phyloP scores from a whole-genome alignment of 345 rosid genomes.

The Lepidium africanum region DNA sequence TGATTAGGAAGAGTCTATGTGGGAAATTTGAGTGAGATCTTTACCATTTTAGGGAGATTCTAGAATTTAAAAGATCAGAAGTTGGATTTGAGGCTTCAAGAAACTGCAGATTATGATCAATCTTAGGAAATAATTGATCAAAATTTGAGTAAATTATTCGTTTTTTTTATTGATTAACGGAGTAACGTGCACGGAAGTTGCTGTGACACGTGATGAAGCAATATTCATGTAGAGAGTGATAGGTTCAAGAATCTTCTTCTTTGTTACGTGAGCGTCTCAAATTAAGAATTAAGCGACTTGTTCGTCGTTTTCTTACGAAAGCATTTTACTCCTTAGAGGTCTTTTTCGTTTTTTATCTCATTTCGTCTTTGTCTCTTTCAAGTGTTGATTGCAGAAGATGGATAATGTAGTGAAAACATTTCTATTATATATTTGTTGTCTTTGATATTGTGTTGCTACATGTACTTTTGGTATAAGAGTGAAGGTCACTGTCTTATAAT shows the following conservation, averaged over 20 bases:
- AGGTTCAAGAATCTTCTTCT: slow-evolving; percentile 3
- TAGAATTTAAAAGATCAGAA: background rate
- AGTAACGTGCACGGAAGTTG: slow-evolving; percentile 26
- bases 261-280: slow-evolving; percentile 17
- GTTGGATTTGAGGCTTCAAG: background rate
- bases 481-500: background rate
- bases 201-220: slow-evolving; percentile 12
- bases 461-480: no score
- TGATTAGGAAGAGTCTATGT: background rate
- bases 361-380: slow-evolving; percentile 14
- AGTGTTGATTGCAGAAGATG: background rate
- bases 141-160: background rate
- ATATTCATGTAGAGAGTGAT: slow-evolving; percentile 19
- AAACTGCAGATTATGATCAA: background rate
- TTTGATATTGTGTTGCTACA: background rate
- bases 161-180: background rate
- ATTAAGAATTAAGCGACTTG: background rate
- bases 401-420: slow-evolving; percentile 3
- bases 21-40: background rate
- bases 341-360: background rate
- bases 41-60: background rate
- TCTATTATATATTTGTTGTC: background rate
- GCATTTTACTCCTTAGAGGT: background rate
- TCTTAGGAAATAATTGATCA: background rate
- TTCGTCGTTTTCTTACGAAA: slow-evolving; percentile 3